These are phyloP conservation scores for Colletotrichum sojae DNA, from an alignment of 2,329 filamentous ascomycete species.

Conservation along the genomic window DNA sequence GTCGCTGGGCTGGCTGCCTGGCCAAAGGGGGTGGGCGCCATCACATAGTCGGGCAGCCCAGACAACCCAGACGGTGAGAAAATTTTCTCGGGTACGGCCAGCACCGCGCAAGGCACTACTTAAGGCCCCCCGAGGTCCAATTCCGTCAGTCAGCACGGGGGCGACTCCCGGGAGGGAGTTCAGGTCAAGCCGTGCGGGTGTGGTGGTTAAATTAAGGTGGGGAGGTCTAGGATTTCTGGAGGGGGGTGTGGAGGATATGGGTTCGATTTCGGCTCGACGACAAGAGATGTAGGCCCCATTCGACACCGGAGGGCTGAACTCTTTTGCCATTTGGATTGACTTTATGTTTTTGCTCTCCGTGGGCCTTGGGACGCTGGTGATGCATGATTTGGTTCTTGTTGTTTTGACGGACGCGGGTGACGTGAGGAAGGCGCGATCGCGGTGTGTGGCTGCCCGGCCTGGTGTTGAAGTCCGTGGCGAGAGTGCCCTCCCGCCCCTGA, in stretches of 20 bases:
- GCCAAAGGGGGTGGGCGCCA: too few species aligned
- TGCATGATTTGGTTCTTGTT: too few species aligned
- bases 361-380: too few species aligned
- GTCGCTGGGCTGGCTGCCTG: too few species aligned
- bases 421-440: too few species aligned
- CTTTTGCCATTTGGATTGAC: not conserved
- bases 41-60: too few species aligned
- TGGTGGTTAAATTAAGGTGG: not conserved
- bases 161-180: not conserved
- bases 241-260: not conserved
- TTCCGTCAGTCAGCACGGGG: not conserved
- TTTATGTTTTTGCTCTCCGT: not conserved
- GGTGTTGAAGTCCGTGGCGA: too few species aligned
- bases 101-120: not conserved
- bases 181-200: slow-evolving; percentile 1
- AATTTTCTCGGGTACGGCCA: not conserved
- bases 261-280: not conserved
- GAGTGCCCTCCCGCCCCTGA: too few species aligned
- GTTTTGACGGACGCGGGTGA: too few species aligned
- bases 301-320: not conserved
- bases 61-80: not conserved
- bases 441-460: too few species aligned
- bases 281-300: slow-evolving; percentile 8
- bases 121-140: not conserved
- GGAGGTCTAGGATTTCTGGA: not conserved